Evolutionary conservation across 148 eudicot genomes (phyloP), one percentile per base, ranked within the genome.

Genomic region (Rheum nobile): DNA sequence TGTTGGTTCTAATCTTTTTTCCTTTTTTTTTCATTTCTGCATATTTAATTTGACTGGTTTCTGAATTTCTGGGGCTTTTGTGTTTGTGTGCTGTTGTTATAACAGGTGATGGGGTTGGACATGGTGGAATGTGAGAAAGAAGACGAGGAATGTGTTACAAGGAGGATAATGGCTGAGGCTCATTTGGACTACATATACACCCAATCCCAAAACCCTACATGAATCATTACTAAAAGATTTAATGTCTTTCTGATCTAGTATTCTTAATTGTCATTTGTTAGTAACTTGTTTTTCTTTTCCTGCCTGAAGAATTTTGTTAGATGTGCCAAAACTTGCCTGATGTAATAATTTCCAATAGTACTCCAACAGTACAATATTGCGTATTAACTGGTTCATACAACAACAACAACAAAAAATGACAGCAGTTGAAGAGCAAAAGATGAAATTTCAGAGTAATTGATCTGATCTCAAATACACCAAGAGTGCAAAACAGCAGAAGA

Each of bases 131-230:
- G 39, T 52, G 75, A 54, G 44, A 35, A 73, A 19, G 67, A 24
- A 55, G 63, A 73, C 8, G 75, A 52, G 12, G 75, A 52, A 52
- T 55, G 43, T 19, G 16, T 4, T 11, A 47, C 59, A 29, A 55
- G 68, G 46, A 52, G 68, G 67, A 21, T 55, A 26, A 55, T 37
- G 44, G 67, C 42, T 31, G 75, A 73, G 12, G 75, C 75, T 35
- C 75, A 73, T 55, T 54, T 73, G 75, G 75, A 73, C 21, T 73
- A 73, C 75, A 73, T 73, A 13, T 73, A 73, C 74, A 72, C 74
- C 34, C 28, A 46, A 17, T 28, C 54, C 39, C 34, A 42, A 24
- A 44, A 31, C 52, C 52, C 74, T 1, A 19, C 52, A 22, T 39
- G 4, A 46, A 72, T 24, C 39, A 41, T 41, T 41, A 2, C 6